phyloP scores from a whole-genome alignment of 1,284 basidiomycete species.

The Apiotrichum porosum region DNA sequence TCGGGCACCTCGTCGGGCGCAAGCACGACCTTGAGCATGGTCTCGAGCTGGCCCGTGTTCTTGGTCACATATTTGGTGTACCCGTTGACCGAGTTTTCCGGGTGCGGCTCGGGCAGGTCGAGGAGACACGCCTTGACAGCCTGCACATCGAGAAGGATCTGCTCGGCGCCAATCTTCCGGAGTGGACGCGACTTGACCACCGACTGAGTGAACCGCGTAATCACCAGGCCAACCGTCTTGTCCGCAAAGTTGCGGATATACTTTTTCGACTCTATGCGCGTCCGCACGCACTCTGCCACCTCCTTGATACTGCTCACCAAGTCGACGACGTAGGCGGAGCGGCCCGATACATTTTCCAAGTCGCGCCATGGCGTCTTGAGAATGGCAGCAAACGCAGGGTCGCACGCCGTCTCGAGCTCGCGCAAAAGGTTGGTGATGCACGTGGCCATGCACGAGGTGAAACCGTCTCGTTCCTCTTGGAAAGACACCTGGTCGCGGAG shows the following conservation, averaged over 20 bases:
- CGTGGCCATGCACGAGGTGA: conserved; percentile 76
- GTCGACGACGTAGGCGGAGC: conserved; percentile 72
- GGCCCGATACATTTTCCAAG: conserved; percentile 75
- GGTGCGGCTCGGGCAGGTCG: conserved; percentile 60
- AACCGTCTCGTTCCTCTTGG: conserved; percentile 78
- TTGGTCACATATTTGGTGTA: conserved; percentile 77
- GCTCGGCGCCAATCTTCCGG: conserved; percentile 81
- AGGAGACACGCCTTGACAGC: conserved; percentile 73
- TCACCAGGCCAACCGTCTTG: conserved; percentile 75
- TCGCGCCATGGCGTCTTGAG: conserved; percentile 69
- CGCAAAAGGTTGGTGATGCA: conserved; percentile 71
- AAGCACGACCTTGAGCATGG: conserved; percentile 86
- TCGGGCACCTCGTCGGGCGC: conserved; percentile 86
- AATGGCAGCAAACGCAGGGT: conserved; percentile 68
- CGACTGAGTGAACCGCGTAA: conserved; percentile 78
- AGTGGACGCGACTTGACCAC: conserved; percentile 83
- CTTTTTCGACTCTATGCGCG: conserved; percentile 80
- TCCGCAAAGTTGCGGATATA: conserved; percentile 87
- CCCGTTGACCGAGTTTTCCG: conserved; percentile 35
- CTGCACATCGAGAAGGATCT: conserved; percentile 90
- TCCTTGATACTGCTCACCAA: conserved; percentile 84
- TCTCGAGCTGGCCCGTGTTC: conserved; percentile 74
- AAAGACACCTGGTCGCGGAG: conserved; percentile 75
- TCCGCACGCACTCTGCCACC: conserved; percentile 45
- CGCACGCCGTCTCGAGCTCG: conserved; percentile 75